Evolutionary conservation across 1,284 basidiomycete genomes (phyloP).

Genomic region (Ceratobasidium sp.): DNA sequence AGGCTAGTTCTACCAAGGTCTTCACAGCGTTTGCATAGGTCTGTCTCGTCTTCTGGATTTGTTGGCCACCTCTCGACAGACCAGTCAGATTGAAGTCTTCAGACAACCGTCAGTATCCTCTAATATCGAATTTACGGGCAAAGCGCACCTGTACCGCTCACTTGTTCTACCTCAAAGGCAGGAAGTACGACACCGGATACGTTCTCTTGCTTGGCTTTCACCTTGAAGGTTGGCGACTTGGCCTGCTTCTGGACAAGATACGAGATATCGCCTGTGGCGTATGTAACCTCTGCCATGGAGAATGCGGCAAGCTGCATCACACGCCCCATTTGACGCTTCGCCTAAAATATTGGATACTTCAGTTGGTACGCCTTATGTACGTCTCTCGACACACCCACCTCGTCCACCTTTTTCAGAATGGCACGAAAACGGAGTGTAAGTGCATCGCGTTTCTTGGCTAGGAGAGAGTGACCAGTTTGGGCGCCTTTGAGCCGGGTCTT

Average conservation of each 20-base stretch:
- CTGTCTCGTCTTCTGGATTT: slow-evolving; percentile 91
- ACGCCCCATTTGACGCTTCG: slow-evolving; percentile 98
- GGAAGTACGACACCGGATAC: slow-evolving; percentile 98
- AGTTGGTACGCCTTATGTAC: background rate
- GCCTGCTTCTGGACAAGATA: slow-evolving; percentile 93
- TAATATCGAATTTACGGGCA: background rate
- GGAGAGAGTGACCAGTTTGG: slow-evolving; percentile 94
- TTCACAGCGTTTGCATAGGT: slow-evolving; percentile 97
- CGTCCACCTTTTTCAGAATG: slow-evolving; percentile 91
- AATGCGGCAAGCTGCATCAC: slow-evolving; percentile 99
- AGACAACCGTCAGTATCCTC: background rate
- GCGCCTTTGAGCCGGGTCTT: slow-evolving; percentile 94
- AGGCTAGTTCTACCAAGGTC: slow-evolving; percentile 96
- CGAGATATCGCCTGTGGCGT: slow-evolving; percentile 95
- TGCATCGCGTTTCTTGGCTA: slow-evolving; percentile 98
- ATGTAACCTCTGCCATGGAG: slow-evolving; percentile 97
- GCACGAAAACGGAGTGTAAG: slow-evolving; percentile 90
- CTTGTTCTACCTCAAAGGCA: slow-evolving; percentile 89
- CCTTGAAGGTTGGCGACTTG: slow-evolving; percentile 90
- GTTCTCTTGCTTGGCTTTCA: slow-evolving; percentile 96
- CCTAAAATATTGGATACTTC: slow-evolving; percentile 58
- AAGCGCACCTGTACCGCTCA: slow-evolving; percentile 74
- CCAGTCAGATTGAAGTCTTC: slow-evolving; percentile 99
- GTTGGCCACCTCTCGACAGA: slow-evolving; percentile 95
- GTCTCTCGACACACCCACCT: slow-evolving; percentile 62